These are phyloP conservation scores for Fusarium beomiforme DNA, from an alignment of 2,329 filamentous ascomycete genomes.

Conservation along the genomic window DNA sequence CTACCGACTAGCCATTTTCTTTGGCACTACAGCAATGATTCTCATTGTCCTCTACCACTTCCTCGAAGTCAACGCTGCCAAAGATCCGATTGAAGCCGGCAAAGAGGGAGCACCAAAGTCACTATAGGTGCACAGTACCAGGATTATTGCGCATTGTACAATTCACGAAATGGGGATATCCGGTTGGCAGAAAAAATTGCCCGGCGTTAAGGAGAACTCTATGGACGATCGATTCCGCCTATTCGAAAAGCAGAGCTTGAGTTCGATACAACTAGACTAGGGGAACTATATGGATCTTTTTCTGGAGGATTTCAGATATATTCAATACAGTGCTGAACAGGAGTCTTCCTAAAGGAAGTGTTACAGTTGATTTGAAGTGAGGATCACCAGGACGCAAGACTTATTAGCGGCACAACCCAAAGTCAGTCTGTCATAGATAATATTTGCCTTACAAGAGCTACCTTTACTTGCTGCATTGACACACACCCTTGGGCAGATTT, in stretches of 20 bases:
- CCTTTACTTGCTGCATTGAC: not conserved
- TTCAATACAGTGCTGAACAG: not conserved
- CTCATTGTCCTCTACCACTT: conserved; percentile 96
- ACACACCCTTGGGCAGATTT: not conserved
- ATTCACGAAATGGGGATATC: conserved; percentile 13
- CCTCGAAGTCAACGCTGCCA: conserved; percentile 84
- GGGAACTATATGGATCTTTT: not conserved
- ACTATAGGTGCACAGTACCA: conserved; percentile 19
- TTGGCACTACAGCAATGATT: conserved; percentile 89
- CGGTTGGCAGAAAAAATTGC: conserved; percentile 25
- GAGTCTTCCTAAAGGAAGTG: not conserved
- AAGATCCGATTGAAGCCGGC: conserved; percentile 14
- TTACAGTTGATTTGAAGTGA: not conserved
- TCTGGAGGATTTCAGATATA: conserved; percentile 1
- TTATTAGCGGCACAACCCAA: not conserved
- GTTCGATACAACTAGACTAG: conserved; percentile 4
- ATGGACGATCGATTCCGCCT: conserved; percentile 10
- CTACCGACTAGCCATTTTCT: conserved; percentile 91
- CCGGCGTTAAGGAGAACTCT: conserved; percentile 34
- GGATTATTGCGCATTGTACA: conserved; percentile 19
- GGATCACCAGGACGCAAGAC: not conserved
- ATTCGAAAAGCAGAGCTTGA: conserved; percentile 1
- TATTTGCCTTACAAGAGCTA: not conserved
- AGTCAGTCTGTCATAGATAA: not conserved
- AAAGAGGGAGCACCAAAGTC: conserved; percentile 29